These are phyloP conservation scores for Pseudocohnilembus persalinus DNA, from an alignment of 169 alveolate genomes.

Conservation along the genomic window DNA sequence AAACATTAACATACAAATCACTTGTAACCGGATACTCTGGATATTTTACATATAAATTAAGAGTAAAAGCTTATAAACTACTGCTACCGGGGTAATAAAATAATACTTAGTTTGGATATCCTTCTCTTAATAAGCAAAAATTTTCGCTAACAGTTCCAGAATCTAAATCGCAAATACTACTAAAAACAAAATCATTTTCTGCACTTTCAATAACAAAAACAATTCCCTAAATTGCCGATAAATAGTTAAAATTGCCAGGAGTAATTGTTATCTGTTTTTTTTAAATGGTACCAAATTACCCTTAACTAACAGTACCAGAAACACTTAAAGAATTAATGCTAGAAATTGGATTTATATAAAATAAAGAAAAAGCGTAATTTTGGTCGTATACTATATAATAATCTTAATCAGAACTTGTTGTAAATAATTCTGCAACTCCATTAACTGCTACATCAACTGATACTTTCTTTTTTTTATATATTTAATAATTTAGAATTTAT, in stretches of 20 bases:
- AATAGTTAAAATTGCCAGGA: not conserved
- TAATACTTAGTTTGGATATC: not conserved
- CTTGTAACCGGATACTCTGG: not conserved
- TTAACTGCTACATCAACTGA: too few relatives aligned
- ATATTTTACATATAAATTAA: not conserved
- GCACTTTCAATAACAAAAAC: not conserved
- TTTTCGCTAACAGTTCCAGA: not conserved
- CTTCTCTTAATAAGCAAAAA: not conserved
- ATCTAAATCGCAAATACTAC: not conserved
- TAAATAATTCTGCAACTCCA: too few relatives aligned
- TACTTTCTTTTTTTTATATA: too few relatives aligned
- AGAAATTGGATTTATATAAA: too few relatives aligned
- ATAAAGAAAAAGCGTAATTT: too few relatives aligned
- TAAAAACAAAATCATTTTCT: not conserved
- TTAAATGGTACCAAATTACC: too few relatives aligned
- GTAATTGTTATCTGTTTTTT: not conserved
- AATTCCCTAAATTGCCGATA: not conserved
- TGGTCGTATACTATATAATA: too few relatives aligned
- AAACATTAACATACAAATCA: not conserved
- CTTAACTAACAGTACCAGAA: too few relatives aligned
- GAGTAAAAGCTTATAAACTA: not conserved
- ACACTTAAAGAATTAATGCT: too few relatives aligned
- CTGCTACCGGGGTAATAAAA: not conserved
- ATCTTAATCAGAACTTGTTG: too few relatives aligned
- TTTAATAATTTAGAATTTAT: too few relatives aligned